phyloP scores from a whole-genome alignment of 768 basidiomycete species.

The Lentinula raphanica region DNA sequence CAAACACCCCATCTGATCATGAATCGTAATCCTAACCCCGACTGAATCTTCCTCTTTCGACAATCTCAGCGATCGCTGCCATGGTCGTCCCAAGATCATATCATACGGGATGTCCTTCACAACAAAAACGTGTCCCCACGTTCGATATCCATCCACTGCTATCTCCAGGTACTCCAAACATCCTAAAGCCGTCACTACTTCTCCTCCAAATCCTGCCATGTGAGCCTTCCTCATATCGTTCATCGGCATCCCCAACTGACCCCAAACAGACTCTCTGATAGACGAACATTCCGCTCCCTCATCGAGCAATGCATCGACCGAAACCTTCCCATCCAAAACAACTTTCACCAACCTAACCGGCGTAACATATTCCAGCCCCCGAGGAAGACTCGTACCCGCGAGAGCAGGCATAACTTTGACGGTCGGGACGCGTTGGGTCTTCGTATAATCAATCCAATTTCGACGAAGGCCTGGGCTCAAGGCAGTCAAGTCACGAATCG shows the following conservation, averaged over 20 bases:
- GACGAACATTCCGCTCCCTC: no score
- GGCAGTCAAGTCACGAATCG: neutral
- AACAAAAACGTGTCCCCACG: constrained; percentile 20
- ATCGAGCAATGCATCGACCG: no score
- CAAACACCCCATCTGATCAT: neutral
- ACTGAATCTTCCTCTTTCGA: constrained; percentile 7
- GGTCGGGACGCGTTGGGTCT: no score
- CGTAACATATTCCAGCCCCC: no score
- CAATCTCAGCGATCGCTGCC: constrained; percentile 15
- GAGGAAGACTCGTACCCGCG: no score
- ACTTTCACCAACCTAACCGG: no score
- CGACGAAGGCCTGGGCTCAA: neutral
- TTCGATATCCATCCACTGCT: constrained; percentile 14
- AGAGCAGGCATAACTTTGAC: no score
- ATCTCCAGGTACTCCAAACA: constrained; percentile 12
- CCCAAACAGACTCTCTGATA: neutral
- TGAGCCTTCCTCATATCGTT: constrained; percentile 15
- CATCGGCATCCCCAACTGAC: constrained; percentile 8
- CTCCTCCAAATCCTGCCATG: constrained; percentile 19
- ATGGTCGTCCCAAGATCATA: constrained; percentile 6
- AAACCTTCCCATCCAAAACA: no score
- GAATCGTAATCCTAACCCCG: neutral
- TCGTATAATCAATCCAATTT: no score
- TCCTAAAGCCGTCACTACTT: constrained; percentile 3
- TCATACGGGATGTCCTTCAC: constrained; percentile 14